phyloP scores from a whole-genome alignment of 83 land plant species.

The Diphasiastrum complanatum region DNA sequence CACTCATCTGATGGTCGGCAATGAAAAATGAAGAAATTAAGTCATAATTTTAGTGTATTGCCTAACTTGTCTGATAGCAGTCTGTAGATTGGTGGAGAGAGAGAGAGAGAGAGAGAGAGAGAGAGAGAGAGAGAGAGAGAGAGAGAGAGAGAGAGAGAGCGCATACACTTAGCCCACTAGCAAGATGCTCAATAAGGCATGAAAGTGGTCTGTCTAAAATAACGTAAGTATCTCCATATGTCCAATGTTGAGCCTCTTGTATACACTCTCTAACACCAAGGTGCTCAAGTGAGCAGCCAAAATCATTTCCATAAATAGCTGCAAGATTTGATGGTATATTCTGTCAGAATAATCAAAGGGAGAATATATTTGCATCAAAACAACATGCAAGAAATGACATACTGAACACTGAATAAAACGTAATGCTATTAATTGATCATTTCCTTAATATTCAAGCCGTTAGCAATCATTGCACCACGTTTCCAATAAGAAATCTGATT shows the following conservation, averaged over 20 bases:
- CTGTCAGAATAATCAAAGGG: not conserved
- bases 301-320: conserved; percentile 38
- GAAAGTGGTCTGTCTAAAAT: conserved; percentile 33
- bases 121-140: too few relatives aligned
- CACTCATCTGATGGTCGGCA: too few relatives aligned
- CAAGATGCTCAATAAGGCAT: conserved; percentile 17
- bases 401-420: too few relatives aligned
- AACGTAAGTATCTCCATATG: conserved; percentile 33
- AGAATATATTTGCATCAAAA: not conserved
- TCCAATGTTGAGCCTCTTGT: conserved; percentile 30
- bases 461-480: too few relatives aligned
- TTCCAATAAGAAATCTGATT: too few relatives aligned
- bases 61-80: too few relatives aligned
- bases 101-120: not conserved
- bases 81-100: not conserved
- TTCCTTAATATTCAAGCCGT: too few relatives aligned
- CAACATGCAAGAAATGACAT: not conserved
- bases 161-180: conserved; percentile 15
- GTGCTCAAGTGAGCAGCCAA: conserved; percentile 31
- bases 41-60: too few relatives aligned
- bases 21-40: too few relatives aligned
- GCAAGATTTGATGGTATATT: not conserved
- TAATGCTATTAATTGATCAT: too few relatives aligned
- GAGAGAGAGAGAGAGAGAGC: too few relatives aligned
- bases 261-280: conserved; percentile 36